These are phyloP conservation scores for Pseudophaeomoniella oleicola DNA, from an alignment of 2,329 filamentous ascomycete genomes.

Conservation along the genomic window DNA sequence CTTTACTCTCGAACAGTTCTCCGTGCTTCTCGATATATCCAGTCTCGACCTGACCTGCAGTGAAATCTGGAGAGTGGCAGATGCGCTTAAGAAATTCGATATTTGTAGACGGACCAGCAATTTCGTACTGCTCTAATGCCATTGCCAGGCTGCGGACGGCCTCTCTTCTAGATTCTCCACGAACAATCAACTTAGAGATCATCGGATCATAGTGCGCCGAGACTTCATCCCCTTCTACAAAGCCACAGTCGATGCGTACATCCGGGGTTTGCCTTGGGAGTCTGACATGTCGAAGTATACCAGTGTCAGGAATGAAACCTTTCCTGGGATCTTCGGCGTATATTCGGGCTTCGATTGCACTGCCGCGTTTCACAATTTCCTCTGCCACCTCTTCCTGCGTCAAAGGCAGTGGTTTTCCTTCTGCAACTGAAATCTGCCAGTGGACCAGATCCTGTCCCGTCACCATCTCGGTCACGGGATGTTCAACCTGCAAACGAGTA, in stretches of 20 bases:
- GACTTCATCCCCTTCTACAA: constrained; percentile 79
- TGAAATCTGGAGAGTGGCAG: constrained; percentile 67
- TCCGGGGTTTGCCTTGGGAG: constrained; percentile 56
- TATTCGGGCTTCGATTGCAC: constrained; percentile 89
- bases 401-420: constrained; percentile 51
- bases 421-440: constrained; percentile 86
- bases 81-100: constrained; percentile 91
- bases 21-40: constrained; percentile 89
- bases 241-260: constrained; percentile 84
- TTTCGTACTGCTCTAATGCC: constrained; percentile 76
- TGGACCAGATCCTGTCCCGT: constrained; percentile 70
- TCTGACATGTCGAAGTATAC: constrained; percentile 66
- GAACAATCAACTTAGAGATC: constrained; percentile 95
- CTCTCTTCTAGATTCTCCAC: constrained; percentile 61
- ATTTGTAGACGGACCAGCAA: constrained; percentile 86
- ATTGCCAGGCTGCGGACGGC: constrained; percentile 70
- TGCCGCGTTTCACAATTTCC: constrained; percentile 60
- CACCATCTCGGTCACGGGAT: constrained; percentile 78
- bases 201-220: constrained; percentile 82
- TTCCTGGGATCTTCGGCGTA: constrained; percentile 89
- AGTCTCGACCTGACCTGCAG: constrained; percentile 80
- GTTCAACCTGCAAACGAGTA: constrained; percentile 84
- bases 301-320: constrained; percentile 90
- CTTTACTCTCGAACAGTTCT: constrained; percentile 56
- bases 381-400: constrained; percentile 51